Evolutionary conservation across 441 rosid species (phyloP).

Genomic region (Gossypium gossypioides): DNA sequence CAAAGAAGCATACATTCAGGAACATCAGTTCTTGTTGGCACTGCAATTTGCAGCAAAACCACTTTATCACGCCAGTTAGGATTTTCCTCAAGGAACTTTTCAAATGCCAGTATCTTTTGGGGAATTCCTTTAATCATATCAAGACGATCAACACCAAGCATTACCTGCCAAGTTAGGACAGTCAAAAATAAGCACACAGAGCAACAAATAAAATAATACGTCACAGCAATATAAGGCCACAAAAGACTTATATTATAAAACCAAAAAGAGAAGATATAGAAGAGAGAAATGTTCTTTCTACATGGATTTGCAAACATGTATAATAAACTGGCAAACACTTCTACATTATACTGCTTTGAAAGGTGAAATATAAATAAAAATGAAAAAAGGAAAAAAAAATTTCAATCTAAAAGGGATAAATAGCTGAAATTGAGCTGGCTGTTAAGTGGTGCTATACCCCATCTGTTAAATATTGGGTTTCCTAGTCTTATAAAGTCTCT

Average conservation of each 20-base stretch:
- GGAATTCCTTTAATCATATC: conserved; percentile 99
- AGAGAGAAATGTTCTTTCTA: not conserved
- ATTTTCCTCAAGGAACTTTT: conserved; percentile 97
- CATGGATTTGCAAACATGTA: not conserved
- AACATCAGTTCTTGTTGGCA: conserved; percentile 99
- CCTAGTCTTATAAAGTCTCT: not conserved
- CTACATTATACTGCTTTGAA: not conserved
- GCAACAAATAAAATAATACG: conserved; percentile 8
- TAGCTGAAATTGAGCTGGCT: not conserved
- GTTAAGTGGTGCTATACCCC: not conserved
- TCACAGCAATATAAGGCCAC: not conserved
- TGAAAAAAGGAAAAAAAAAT: not conserved
- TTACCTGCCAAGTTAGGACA: conserved; percentile 48
- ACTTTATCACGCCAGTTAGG: conserved; percentile 87
- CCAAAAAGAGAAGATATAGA: not conserved
- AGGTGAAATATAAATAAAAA: not conserved
- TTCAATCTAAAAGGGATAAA: not conserved
- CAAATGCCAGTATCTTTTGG: conserved; percentile 94
- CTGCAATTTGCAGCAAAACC: conserved; percentile 94
- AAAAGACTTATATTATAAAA: not conserved
- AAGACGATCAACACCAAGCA: conserved; percentile 97
- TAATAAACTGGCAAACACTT: not conserved
- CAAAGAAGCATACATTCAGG: conserved; percentile 73
- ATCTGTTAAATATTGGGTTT: not conserved
- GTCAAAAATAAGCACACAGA: not conserved